phyloP scores from a whole-genome alignment of 208 protist species.

The Trypanosoma mega region DNA sequence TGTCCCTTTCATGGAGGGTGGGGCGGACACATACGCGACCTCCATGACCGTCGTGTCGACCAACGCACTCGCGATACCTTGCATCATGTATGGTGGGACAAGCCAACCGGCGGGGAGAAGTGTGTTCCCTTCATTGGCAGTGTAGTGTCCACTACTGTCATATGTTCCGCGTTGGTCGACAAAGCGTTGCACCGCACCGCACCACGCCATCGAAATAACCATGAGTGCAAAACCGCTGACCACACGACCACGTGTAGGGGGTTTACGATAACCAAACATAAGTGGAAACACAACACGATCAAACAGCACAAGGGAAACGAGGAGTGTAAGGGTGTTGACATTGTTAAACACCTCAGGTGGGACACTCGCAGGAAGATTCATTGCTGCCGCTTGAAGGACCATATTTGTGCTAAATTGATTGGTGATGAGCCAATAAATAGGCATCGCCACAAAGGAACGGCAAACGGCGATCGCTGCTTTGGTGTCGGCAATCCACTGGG shows the following conservation, averaged over 20 bases:
- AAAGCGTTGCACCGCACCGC: constrained; percentile 41
- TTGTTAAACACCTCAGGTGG: constrained; percentile 74
- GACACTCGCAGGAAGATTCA: constrained; percentile 35
- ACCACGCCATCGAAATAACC: constrained; percentile 57
- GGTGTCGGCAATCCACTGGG: constrained; percentile 35
- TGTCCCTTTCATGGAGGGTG: constrained; percentile 56
- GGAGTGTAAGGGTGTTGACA: constrained; percentile 58
- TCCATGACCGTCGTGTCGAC: constrained; percentile 73
- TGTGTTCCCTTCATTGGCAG: constrained; percentile 19
- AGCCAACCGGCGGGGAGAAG: constrained; percentile 52
- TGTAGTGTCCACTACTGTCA: constrained; percentile 32
- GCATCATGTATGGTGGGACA: constrained; percentile 52
- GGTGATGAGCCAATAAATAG: constrained; percentile 70
- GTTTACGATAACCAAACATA: constrained; percentile 25
- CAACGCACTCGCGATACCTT: constrained; percentile 57
- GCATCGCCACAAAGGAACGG: constrained; percentile 50
- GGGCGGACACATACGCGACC: constrained; percentile 53
- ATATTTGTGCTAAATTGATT: constrained; percentile 75
- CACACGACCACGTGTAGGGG: constrained; percentile 22
- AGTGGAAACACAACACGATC: constrained; percentile 40
- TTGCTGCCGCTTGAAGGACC: constrained; percentile 46
- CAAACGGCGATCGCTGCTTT: constrained; percentile 40
- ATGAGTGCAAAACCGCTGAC: constrained; percentile 30
- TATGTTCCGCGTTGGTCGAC: constrained; percentile 45
- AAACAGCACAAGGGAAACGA: constrained; percentile 44